Conservation (phyloP, 345 rosid genomes). For the Geranium brycei region DNA sequence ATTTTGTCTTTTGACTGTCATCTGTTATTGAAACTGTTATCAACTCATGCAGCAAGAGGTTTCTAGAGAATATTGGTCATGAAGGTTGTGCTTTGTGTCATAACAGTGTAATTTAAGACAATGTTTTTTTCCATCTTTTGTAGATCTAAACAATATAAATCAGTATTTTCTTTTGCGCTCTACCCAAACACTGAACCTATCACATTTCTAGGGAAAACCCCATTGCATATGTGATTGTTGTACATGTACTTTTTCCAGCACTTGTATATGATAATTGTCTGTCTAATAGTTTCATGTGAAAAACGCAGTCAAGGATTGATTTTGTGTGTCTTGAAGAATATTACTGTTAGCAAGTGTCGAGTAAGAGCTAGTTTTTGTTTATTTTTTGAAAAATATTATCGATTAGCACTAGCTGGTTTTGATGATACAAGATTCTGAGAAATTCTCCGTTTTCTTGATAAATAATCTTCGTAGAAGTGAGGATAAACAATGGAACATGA, state of each 20-base stretch:
- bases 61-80: slow-evolving; percentile 78
- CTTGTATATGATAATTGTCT: background rate
- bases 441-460: background rate
- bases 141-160: slow-evolving; percentile 75
- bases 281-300: background rate
- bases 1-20: slow-evolving; percentile 4
- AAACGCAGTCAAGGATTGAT: background rate
- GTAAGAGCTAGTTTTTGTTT: background rate
- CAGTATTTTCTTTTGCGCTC: slow-evolving; percentile 66
- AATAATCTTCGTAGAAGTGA: no score
- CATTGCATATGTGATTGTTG: slow-evolving; percentile 4
- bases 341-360: background rate
- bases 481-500: no score
- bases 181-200: slow-evolving; percentile 67
- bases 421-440: background rate
- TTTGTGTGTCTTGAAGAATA: background rate
- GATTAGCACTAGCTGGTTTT: background rate
- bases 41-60: slow-evolving; percentile 73
- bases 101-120: background rate
- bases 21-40: no score
- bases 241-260: background rate
- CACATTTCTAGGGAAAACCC: slow-evolving; percentile 68
- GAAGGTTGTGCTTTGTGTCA: slow-evolving; percentile 45
- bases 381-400: background rate
- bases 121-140: slow-evolving; percentile 8